Evolutionary conservation across 2,329 filamentous ascomycete genomes (phyloP), one percentile per base, ranked within the genome.

Genomic region (Fusarium sacchari): DNA sequence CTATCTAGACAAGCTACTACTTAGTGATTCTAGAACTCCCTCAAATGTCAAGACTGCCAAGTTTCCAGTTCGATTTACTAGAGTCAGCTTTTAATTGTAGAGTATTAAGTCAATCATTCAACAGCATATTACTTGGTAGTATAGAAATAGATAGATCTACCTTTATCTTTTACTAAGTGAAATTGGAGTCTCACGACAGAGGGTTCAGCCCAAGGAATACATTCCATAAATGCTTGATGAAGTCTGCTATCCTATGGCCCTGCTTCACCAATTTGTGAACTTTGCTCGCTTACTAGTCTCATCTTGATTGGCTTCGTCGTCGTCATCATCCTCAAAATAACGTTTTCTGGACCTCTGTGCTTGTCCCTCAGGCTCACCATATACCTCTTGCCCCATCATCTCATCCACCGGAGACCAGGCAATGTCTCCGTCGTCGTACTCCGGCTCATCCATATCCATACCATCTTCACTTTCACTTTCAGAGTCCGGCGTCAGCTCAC

Each of bases 151-250:
- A 22, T 28, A 46, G 26, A 15, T 8, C 18, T 28, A 28, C 8
- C 24, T 46, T 22, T 6, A 0, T 22, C 7, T 6, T 4, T 9
- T 22, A 0, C 10, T 15, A 9, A 24, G 11, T 43, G 6, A 10
- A 15, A 43, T 10, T 40, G 22, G 7, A 40, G 13, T 7, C 7
- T 5, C 6, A 28, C 2, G 1, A 15, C 0, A 17, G 5, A 1
- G 12, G 20, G 17, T 14, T 20, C 13, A 46, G 18, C 8, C 15
- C 5, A 20, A 8, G 6, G 17, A 5, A 13, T 5, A 18, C 10
- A 5, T 12, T 26, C 6, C n/a, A 17, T 11, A 17, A 11, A 5
- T 15, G 2, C 22, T n/a, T 1, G 0, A n/a, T n/a, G 1, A n/a
- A 15, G 39, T 1, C 11, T 11, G 1, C n/a, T 44, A 6, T 26